These are phyloP conservation scores for Mortierella sp. DNA, from an alignment of 371 early-diverging fungal genomes.

Conservation along the genomic window DNA sequence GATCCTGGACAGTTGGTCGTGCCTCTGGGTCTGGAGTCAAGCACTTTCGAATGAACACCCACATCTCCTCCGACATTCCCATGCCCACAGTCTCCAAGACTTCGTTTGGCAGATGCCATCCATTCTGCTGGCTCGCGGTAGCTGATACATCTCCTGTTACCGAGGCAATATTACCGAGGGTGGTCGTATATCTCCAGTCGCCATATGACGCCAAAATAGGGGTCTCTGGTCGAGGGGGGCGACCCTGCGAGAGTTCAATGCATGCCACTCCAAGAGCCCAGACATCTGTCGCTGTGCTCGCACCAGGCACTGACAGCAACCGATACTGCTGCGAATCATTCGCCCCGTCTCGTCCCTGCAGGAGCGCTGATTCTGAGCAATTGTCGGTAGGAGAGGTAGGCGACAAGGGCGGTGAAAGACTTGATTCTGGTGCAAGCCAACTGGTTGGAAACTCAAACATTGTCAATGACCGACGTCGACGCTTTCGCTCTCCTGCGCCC, in stretches of 20 bases:
- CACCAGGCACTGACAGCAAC: slow-evolving; percentile 44
- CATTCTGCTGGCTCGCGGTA: slow-evolving; percentile 29
- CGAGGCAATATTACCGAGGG: not conserved
- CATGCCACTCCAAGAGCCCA: slow-evolving; percentile 77
- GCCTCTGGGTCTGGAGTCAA: slow-evolving; percentile 68
- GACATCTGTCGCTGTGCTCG: slow-evolving; percentile 67
- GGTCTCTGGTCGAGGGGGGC: slow-evolving; percentile 41
- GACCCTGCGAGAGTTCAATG: slow-evolving; percentile 55
- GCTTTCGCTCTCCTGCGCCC: slow-evolving; percentile 66
- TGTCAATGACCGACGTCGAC: slow-evolving; percentile 53
- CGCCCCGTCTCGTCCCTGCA: slow-evolving; percentile 58
- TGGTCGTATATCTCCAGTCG: not conserved
- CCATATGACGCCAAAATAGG: slow-evolving; percentile 41
- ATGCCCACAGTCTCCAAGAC: slow-evolving; percentile 35
- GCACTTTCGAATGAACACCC: slow-evolving; percentile 65
- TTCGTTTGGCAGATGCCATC: slow-evolving; percentile 10
- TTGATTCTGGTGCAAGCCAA: slow-evolving; percentile 58
- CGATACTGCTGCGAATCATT: not conserved
- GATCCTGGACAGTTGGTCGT: slow-evolving; percentile 65
- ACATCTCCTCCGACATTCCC: slow-evolving; percentile 60
- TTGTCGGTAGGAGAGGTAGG: slow-evolving; percentile 8
- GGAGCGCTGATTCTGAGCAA: not conserved
- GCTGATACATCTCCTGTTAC: slow-evolving; percentile 57
- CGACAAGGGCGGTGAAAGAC: slow-evolving; percentile 10
- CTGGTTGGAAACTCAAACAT: slow-evolving; percentile 49